These are phyloP conservation scores for Plenodomus lindquistii DNA, from an alignment of 2,329 filamentous ascomycete species.

Conservation along the genomic window DNA sequence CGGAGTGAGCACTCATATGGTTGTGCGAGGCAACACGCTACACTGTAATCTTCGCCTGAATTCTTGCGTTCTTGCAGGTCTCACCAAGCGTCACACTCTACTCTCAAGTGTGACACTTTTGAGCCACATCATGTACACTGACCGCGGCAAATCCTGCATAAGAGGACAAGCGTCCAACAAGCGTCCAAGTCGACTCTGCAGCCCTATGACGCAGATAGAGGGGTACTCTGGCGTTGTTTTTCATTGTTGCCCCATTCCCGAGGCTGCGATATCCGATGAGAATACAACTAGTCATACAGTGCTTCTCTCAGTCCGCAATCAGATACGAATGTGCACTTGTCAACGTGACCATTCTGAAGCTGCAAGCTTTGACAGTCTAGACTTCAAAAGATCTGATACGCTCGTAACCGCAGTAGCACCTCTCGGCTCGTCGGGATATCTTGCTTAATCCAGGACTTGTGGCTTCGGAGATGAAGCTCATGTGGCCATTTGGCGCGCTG, in stretches of 20 bases:
- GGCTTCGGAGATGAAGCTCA: not conserved
- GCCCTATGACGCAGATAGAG: slow-evolving; percentile 24
- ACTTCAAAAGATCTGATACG: slow-evolving; percentile 1
- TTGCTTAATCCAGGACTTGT: not conserved
- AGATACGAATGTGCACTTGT: not conserved
- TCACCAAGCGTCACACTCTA: not conserved
- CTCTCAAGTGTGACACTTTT: not conserved
- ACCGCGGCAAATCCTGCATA: slow-evolving; percentile 5
- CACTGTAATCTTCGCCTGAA: slow-evolving; percentile 1
- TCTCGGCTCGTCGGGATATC: slow-evolving; percentile 4
- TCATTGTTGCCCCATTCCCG: slow-evolving; percentile 9
- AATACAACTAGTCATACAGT: not conserved
- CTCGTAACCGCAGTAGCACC: not conserved
- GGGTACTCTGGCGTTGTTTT: slow-evolving; percentile 14
- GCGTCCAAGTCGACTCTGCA: slow-evolving; percentile 1
- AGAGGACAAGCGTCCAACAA: not conserved
- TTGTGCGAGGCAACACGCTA: slow-evolving; percentile 8
- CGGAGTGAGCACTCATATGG: not conserved
- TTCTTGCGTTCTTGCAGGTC: not conserved
- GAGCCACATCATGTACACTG: not conserved
- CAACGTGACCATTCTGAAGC: not conserved
- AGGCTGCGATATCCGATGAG: slow-evolving; percentile 6
- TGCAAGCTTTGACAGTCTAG: not conserved
- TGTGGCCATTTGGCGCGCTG: not conserved
- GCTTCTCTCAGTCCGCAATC: not conserved